Percentiles rank a stretch among this genome's conserved stretches.
Evolutionary conservation across 1,139 yeast genomes (phyloP).

Genomic region (Geotrichum bryndzae): DNA sequence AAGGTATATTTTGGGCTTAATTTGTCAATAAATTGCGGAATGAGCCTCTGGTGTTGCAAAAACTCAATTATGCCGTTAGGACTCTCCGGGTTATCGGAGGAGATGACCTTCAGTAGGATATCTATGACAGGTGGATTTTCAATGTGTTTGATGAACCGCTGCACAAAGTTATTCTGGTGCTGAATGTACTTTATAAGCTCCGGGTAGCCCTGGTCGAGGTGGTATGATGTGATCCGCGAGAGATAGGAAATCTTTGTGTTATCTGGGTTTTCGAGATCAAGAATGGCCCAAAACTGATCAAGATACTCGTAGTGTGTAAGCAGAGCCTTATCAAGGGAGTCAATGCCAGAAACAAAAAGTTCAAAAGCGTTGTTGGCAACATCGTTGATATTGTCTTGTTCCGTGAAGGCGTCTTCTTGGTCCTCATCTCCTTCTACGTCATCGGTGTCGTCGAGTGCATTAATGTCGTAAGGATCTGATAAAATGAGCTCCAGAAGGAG

Average conservation of each 20-base stretch:
- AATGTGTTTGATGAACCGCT: constrained; percentile 67
- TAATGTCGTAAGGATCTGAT: constrained; percentile 14
- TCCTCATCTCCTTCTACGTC: constrained; percentile 16
- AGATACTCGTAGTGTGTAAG: constrained; percentile 68
- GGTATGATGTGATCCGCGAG: constrained; percentile 89
- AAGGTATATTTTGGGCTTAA: constrained; percentile 53
- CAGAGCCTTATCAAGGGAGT: constrained; percentile 89
- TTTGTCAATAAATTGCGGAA: constrained; percentile 52
- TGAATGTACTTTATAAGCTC: constrained; percentile 70
- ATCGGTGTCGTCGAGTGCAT: constrained; percentile 19
- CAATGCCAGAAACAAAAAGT: constrained; percentile 82
- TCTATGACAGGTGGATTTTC: constrained; percentile 85
- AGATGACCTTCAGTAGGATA: constrained; percentile 66
- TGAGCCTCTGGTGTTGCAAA: constrained; percentile 57
- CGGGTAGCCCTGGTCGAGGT: constrained; percentile 83
- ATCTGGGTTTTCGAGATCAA: constrained; percentile 59
- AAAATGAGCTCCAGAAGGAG: background rate
- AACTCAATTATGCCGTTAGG: constrained; percentile 70
- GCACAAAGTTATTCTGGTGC: constrained; percentile 57
- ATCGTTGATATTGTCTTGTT: constrained; percentile 43
- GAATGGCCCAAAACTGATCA: constrained; percentile 69
- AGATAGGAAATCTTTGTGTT: constrained; percentile 82
- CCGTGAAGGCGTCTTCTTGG: constrained; percentile 20
- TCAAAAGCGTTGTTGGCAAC: constrained; percentile 88
- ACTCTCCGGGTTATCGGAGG: constrained; percentile 73